Evolutionary conservation across 306 rosid species (phyloP).

Genomic region (Vigna radiata): DNA sequence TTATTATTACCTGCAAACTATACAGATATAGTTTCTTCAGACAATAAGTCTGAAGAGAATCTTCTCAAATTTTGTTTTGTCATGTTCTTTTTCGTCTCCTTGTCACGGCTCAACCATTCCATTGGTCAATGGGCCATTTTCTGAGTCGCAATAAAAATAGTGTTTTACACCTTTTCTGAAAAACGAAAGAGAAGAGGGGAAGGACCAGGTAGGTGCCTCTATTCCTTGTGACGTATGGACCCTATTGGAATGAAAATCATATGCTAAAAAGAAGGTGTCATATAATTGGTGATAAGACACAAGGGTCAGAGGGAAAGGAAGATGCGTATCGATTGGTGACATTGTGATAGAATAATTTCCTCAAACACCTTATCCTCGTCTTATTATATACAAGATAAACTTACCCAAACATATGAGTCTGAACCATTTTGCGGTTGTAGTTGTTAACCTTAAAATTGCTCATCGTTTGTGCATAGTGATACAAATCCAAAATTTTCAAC

Average conservation of each 20-base stretch:
- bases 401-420: too few species aligned
- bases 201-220: background rate
- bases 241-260: background rate
- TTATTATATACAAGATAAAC: background rate
- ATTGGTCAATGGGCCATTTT: slow-evolving; percentile 43
- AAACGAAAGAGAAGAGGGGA: background rate
- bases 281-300: background rate
- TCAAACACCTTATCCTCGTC: slow-evolving; percentile 1
- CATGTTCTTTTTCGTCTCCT: background rate
- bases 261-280: slow-evolving; percentile 1
- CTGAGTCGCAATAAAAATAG: slow-evolving; percentile 41
- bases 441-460: too few species aligned
- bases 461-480: too few species aligned
- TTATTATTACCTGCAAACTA: background rate
- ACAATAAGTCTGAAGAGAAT: background rate
- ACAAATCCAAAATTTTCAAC: too few species aligned
- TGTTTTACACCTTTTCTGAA: slow-evolving; percentile 3
- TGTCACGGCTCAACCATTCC: background rate
- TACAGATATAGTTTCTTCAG: background rate
- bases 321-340: background rate
- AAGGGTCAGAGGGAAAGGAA: background rate
- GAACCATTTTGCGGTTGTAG: too few species aligned
- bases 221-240: background rate
- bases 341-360: slow-evolving; percentile 36
- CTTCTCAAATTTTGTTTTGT: background rate